Evolutionary conservation across 805 yeast genomes (phyloP).

Genomic region (Metschnikowia cerradonensis): DNA sequence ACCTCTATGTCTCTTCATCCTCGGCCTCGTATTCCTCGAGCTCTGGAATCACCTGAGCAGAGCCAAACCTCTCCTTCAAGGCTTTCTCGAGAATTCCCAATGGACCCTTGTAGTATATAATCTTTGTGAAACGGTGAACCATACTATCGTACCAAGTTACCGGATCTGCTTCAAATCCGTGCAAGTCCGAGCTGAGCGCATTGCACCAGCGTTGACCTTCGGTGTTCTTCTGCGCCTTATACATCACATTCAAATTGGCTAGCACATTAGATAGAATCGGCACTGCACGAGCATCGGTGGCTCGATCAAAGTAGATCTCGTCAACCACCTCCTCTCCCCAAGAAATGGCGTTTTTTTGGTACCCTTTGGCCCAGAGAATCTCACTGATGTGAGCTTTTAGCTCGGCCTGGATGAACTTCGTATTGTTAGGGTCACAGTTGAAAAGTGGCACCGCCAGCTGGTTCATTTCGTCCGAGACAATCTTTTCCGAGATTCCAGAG

Average conservation of each 20-base stretch:
- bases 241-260: conserved; percentile 32
- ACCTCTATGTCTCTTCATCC: conserved; percentile 26
- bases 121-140: conserved; percentile 32
- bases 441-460: conserved; percentile 36
- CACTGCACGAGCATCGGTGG: conserved; percentile 23
- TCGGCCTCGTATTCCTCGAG: conserved; percentile 41
- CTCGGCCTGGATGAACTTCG: conserved; percentile 28
- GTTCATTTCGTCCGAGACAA: conserved; percentile 15
- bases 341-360: conserved; percentile 33
- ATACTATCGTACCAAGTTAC: conserved; percentile 32
- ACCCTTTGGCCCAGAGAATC: conserved; percentile 40
- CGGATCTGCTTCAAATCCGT: conserved; percentile 23
- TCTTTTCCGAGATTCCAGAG: conserved; percentile 16
- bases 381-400: conserved; percentile 38
- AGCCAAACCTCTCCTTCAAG: conserved; percentile 36
- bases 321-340: conserved; percentile 43
- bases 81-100: conserved; percentile 40
- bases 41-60: conserved; percentile 29
- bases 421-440: conserved; percentile 28
- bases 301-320: conserved; percentile 29
- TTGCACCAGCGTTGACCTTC: conserved; percentile 26
- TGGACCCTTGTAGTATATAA: conserved; percentile 40
- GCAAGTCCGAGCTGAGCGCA: conserved; percentile 22
- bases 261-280: conserved; percentile 30
- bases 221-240: conserved; percentile 22